These are phyloP conservation scores for Oxytropis ochrocephala DNA, from an alignment of 306 rosid species.

Conservation along the genomic window DNA sequence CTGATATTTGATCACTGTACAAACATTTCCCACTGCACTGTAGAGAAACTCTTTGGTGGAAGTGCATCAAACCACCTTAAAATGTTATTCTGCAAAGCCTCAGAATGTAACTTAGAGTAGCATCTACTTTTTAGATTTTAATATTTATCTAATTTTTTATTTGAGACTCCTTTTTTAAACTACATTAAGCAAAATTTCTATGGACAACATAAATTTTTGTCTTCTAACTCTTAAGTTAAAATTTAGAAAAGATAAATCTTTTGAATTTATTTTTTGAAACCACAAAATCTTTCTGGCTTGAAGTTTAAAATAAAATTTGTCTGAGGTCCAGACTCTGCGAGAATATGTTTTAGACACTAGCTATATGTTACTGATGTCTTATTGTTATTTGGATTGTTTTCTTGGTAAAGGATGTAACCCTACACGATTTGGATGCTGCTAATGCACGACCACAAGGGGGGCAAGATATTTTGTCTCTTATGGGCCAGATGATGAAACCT, in stretches of 20 bases:
- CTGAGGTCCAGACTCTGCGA: neutral
- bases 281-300: neutral
- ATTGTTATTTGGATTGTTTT: conserved; percentile 3
- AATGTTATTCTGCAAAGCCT: neutral
- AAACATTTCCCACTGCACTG: neutral
- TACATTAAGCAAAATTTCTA: too few relatives aligned
- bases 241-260: too few relatives aligned
- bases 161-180: too few relatives aligned
- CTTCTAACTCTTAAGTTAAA: neutral
- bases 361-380: conserved; percentile 1
- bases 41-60: neutral
- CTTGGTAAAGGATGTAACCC: conserved; percentile 70
- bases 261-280: neutral
- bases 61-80: neutral
- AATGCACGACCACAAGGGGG: conserved; percentile 97
- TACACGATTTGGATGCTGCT: conserved; percentile 86
- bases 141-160: too few relatives aligned
- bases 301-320: neutral
- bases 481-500: conserved; percentile 99
- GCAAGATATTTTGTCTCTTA: conserved; percentile 86
- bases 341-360: neutral
- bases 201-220: too few relatives aligned
- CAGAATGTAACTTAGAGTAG: neutral
- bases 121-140: neutral
- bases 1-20: neutral